These are phyloP conservation scores for Anisogramma anomala DNA, from an alignment of 2,329 filamentous ascomycete genomes.

Conservation along the genomic window DNA sequence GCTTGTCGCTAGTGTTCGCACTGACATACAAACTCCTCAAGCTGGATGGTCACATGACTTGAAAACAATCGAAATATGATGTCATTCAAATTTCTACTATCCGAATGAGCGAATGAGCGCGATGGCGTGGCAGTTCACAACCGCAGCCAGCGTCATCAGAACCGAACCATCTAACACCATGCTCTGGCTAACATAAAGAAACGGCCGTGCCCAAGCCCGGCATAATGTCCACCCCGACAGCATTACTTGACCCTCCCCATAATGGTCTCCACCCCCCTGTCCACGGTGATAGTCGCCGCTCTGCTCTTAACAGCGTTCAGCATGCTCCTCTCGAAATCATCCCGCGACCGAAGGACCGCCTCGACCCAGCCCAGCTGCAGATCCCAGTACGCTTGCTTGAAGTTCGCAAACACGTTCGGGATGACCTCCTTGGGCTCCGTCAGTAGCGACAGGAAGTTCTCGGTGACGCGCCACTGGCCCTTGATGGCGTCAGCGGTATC, in stretches of 20 bases:
- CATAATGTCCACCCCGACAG: not conserved
- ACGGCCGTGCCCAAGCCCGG: too few species aligned
- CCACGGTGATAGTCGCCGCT: conserved; percentile 75
- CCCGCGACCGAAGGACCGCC: conserved; percentile 70
- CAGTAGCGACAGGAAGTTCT: conserved; percentile 72
- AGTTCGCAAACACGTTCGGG: conserved; percentile 65
- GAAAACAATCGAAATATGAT: too few species aligned
- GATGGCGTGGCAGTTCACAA: too few species aligned
- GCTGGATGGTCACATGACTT: too few species aligned
- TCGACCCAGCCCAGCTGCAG: conserved; percentile 93
- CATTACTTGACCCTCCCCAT: conserved; percentile 79
- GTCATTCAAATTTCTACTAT: too few species aligned
- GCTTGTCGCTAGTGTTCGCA: too few species aligned
- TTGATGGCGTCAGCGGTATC: conserved; percentile 67
- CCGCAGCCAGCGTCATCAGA: not conserved
- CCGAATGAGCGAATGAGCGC: too few species aligned
- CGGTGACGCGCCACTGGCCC: conserved; percentile 83
- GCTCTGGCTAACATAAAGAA: not conserved
- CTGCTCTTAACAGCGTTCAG: conserved; percentile 76
- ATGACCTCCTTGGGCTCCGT: conserved; percentile 61
- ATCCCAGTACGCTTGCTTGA: conserved; percentile 88
- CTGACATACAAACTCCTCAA: too few species aligned
- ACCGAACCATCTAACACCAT: not conserved
- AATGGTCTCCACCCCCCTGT: conserved; percentile 76
- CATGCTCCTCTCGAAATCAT: conserved; percentile 91